Percentiles rank a stretch among this genome's conserved stretches.
These are phyloP conservation scores for Nakaseomyces bracarensis DNA, from an alignment of 1,139 yeast species.

Conservation along the genomic window DNA sequence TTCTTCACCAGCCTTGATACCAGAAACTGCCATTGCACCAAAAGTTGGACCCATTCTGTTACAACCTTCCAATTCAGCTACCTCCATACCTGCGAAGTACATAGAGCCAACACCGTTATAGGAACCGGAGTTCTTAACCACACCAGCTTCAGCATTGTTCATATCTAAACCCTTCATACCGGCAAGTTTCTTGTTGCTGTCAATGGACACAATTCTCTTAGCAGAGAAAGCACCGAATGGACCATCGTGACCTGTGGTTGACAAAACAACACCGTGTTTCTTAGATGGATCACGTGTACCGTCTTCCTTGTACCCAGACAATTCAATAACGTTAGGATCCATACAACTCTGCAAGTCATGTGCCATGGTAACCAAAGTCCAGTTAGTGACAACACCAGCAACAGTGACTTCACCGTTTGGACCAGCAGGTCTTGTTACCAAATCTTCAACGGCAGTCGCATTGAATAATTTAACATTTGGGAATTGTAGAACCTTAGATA, in stretches of 20 bases:
- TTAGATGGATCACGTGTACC: conserved; percentile 27
- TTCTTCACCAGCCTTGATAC: conserved; percentile 66
- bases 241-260: conserved; percentile 78
- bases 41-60: conserved; percentile 84
- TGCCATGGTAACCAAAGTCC: conserved; percentile 71
- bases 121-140: conserved; percentile 54
- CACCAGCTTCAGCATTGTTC: conserved; percentile 71
- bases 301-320: conserved; percentile 29
- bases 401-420: conserved; percentile 49
- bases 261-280: conserved; percentile 59
- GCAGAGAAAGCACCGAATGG: conserved; percentile 81
- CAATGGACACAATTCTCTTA: conserved; percentile 42
- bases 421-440: conserved; percentile 60
- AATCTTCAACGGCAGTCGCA: conserved; percentile 76
- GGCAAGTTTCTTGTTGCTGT: conserved; percentile 43
- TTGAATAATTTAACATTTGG: conserved; percentile 73
- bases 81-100: conserved; percentile 75
- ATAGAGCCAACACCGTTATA: conserved; percentile 63
- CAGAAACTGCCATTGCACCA: conserved; percentile 74
- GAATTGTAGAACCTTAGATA: conserved; percentile 60
- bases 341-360: conserved; percentile 74
- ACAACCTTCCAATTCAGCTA: conserved; percentile 67
- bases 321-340: conserved; percentile 70
- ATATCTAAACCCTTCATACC: conserved; percentile 77
- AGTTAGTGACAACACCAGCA: conserved; percentile 77